Base-by-base conservation (phyloP, 345 rosid genomes). In the Raphanus raphanistrum region DNA sequence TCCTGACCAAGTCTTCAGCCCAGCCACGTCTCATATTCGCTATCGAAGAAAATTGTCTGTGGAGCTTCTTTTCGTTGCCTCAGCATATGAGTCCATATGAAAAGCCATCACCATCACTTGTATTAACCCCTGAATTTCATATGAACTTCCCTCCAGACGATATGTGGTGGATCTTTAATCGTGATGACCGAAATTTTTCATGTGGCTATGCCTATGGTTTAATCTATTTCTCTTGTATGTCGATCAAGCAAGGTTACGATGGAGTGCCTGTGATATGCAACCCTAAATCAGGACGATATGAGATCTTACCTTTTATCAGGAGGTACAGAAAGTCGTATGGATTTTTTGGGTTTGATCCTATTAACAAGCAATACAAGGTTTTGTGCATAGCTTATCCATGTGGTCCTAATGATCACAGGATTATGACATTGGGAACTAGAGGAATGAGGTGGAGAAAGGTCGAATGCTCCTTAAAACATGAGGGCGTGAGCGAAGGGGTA, bases 71-170 rank as follows among this genome's bases (percentile, higher is more conserved):
- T 11, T 63, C 21, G 38, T 3, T 62, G 38, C 66, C 50, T 43
- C 65, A 61, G 21, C 65, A n/a, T 29, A 4, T 43, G 50, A 43
- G 15, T 12, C 50, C 50, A 43, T 16, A 13, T 6, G 36, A 60
- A 21, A 61, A 61, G 38, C 2, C 13, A 1, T 63, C 45, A 0
- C 16, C 50, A 0, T 63, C 48, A 16, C 67, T 33, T 33, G 27
- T 35, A 33, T 3, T 8, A 63, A 2, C 28, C 27, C 27, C 68
- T 11, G 48, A 63, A 2, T 63, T 43, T 63, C 48, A 63, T 15
- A 63, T 63, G 48, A 63, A 63, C 13, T 63, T 63, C 67, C 67
- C 67, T 63, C 45, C 45, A 15, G 45, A 16, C 5, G 35, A 16
- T 9, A 63, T 7, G 68, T 2, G 15, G 50, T 12, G 0, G 8